Conservation (phyloP, 371 early-diverging fungal genomes). For the Syncephalastrum contaminatum region DNA sequence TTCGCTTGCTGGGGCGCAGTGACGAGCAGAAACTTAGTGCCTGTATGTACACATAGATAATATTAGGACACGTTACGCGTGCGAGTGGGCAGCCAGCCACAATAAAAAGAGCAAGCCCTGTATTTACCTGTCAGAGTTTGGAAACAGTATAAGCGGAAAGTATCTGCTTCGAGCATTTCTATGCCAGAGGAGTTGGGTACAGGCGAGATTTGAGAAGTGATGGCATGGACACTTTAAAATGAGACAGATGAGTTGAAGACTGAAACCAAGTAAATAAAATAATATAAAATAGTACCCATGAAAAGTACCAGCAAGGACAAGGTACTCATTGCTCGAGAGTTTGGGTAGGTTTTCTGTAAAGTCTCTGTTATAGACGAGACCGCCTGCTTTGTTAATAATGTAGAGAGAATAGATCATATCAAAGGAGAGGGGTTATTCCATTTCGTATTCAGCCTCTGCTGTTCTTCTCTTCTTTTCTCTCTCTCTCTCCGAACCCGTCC, state of each 20-base stretch:
- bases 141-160: constrained; percentile 88
- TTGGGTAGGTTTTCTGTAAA: constrained; percentile 80
- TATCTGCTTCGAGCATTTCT: constrained; percentile 89
- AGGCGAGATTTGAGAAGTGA: constrained; percentile 92
- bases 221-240: constrained; percentile 87
- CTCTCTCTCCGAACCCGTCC: no score
- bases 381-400: constrained; percentile 97
- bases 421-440: not conserved
- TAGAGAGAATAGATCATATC: constrained; percentile 88
- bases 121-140: constrained; percentile 89
- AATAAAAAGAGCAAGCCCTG: not conserved
- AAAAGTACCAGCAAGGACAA: constrained; percentile 96
- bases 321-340: constrained; percentile 91
- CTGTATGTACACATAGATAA: constrained; percentile 33
- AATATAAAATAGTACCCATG: constrained; percentile 69
- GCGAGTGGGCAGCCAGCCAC: not conserved
- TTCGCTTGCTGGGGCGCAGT: constrained; percentile 76
- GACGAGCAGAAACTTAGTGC: constrained; percentile 91
- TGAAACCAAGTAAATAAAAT: not conserved
- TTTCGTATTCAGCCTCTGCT: no score
- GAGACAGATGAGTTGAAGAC: not conserved
- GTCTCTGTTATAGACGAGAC: constrained; percentile 92
- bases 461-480: no score
- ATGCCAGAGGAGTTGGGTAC: constrained; percentile 80
- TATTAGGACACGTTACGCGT: not conserved